These are phyloP conservation scores for Tetratostichococcus sp. DNA, from an alignment of 139 green algal genomes.

Conservation along the genomic window DNA sequence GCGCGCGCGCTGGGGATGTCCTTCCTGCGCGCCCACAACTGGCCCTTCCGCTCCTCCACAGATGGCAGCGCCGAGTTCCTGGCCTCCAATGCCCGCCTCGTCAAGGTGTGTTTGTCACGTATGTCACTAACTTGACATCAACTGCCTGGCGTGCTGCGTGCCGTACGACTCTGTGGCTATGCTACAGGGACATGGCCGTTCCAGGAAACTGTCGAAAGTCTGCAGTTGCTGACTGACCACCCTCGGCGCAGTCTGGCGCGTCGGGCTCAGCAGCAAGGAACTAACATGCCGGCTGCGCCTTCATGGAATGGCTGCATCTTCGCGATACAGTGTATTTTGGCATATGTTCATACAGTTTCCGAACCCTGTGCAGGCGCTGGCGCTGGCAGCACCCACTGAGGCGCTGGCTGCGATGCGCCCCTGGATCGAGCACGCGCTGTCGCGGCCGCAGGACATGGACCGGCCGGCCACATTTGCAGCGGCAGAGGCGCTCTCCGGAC, in stretches of 20 bases:
- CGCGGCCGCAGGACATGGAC: slow-evolving; percentile 30
- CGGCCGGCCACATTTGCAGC: slow-evolving; percentile 26
- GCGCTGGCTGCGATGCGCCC: slow-evolving; percentile 4
- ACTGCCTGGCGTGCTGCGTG: no score
- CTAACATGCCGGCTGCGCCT: no score
- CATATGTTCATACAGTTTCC: no score
- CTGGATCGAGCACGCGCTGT: slow-evolving; percentile 24
- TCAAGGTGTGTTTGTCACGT: slow-evolving; percentile 35
- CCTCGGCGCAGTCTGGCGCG: no score
- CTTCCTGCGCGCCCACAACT: background rate
- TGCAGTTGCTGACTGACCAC: no score
- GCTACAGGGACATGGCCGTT: no score
- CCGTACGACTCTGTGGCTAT: no score
- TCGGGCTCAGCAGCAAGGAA: no score
- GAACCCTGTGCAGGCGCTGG: slow-evolving; percentile 17
- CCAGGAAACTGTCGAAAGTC: no score
- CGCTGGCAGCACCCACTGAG: slow-evolving; percentile 12
- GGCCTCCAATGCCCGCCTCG: slow-evolving; percentile 40
- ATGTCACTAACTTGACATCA: no score
- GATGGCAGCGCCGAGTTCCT: slow-evolving; percentile 44
- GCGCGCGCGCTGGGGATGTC: background rate
- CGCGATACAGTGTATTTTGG: no score
- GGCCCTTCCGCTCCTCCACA: background rate
- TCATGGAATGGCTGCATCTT: no score
- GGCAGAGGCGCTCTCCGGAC: slow-evolving; percentile 55